Percentiles rank a stretch among this genome's conserved stretches.
These are phyloP conservation scores for Citrus inodora DNA, from an alignment of 345 rosid species.

Conservation along the genomic window DNA sequence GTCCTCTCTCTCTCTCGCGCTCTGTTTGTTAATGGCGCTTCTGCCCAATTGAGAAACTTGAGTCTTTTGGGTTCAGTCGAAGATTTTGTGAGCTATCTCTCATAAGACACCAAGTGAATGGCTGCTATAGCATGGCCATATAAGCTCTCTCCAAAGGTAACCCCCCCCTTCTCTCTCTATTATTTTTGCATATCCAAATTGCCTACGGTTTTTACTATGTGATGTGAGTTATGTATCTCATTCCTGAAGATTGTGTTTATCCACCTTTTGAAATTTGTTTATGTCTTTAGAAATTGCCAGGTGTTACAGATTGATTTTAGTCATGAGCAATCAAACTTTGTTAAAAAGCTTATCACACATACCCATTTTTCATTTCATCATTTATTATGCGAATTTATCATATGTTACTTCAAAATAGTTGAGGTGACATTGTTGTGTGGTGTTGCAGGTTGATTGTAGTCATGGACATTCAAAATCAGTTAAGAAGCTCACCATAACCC, in stretches of 20 bases:
- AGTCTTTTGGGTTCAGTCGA: background rate
- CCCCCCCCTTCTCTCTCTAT: background rate
- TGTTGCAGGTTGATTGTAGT: constrained; percentile 25
- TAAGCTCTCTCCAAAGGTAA: constrained; percentile 16
- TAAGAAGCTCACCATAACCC: constrained; percentile 8
- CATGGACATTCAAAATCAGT: constrained; percentile 3
- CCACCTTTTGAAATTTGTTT: background rate
- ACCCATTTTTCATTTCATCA: too few relatives aligned
- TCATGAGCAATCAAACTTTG: background rate
- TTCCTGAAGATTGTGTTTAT: too few relatives aligned
- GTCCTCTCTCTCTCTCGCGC: rapidly evolving
- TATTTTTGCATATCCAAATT: too few relatives aligned
- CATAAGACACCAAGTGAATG: background rate
- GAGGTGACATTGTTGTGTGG: background rate
- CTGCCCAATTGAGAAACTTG: background rate
- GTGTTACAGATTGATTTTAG: background rate
- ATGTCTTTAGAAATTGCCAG: background rate
- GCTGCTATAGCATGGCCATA: constrained; percentile 17
- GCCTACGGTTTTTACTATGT: too few relatives aligned
- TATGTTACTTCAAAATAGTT: too few relatives aligned
- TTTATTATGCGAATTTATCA: too few relatives aligned
- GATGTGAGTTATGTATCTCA: too few relatives aligned
- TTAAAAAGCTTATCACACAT: too few relatives aligned
- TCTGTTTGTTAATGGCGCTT: background rate
- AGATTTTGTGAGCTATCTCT: background rate